A percentile compares a stretch with the other conserved stretches of the same genome.
Evolutionary conservation across 2,329 filamentous ascomycete genomes (phyloP).

Genomic region (Trichoderma sp.): DNA sequence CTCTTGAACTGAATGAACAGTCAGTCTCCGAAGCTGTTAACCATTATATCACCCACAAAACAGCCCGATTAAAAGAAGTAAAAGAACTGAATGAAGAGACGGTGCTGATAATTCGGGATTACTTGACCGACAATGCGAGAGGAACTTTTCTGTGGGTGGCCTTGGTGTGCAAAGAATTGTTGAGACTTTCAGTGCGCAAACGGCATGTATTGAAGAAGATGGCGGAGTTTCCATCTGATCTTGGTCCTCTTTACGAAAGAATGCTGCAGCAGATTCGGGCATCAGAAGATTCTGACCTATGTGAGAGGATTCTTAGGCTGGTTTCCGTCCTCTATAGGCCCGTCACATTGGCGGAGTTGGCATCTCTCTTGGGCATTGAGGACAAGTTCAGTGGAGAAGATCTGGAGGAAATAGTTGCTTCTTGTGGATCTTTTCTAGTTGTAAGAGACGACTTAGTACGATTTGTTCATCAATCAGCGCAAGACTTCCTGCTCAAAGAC

Average conservation of each 20-base stretch:
- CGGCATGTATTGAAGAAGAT: conserved; percentile 24
- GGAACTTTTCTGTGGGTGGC: conserved; percentile 33
- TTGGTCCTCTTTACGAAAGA: conserved; percentile 36
- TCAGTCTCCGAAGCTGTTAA: conserved; percentile 36
- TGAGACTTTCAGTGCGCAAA: background rate
- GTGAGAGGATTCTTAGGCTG: conserved; percentile 34
- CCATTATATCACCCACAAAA: conserved; percentile 37
- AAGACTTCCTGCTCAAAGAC: conserved; percentile 38
- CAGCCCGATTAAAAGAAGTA: conserved; percentile 26
- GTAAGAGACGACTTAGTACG: conserved; percentile 32
- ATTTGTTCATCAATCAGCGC: conserved; percentile 44
- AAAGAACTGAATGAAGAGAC: conserved; percentile 19
- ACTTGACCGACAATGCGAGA: conserved; percentile 32
- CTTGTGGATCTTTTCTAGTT: conserved; percentile 41
- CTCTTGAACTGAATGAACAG: conserved; percentile 37
- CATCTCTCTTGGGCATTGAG: background rate
- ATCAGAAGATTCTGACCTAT: conserved; percentile 31
- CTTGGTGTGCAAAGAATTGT: conserved; percentile 23
- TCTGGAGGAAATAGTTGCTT: background rate
- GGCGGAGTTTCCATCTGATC: conserved; percentile 32
- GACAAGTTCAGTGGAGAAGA: conserved; percentile 10
- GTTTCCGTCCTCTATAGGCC: conserved; percentile 35
- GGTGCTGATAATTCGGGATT: background rate
- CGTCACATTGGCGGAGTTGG: conserved; percentile 32
- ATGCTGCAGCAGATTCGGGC: conserved; percentile 37